A percentile compares a stretch with the other conserved stretches of the same genome.
phyloP scores from a whole-genome alignment of 495 filamentous ascomycete species.

The Penicillium steckii region DNA sequence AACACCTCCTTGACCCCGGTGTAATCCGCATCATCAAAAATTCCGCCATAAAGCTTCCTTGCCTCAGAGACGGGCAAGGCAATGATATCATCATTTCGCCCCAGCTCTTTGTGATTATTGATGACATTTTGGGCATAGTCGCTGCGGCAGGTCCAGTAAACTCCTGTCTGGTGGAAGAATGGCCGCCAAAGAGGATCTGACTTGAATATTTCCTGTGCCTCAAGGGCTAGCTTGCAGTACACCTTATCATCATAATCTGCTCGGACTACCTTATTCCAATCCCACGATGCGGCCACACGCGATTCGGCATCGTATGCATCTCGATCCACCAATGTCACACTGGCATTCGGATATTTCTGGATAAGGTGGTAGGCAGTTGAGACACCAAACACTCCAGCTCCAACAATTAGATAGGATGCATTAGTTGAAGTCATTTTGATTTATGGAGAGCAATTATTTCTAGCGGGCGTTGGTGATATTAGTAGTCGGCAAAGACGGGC shows the following conservation, averaged over 20 bases:
- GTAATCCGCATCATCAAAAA: constrained; percentile 56
- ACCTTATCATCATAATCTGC: constrained; percentile 60
- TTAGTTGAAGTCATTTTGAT: constrained; percentile 19
- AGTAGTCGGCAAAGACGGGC: background rate
- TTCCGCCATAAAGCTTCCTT: constrained; percentile 41
- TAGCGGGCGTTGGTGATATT: background rate
- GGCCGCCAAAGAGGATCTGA: constrained; percentile 50
- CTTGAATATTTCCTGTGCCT: constrained; percentile 55
- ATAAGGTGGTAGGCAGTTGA: constrained; percentile 63
- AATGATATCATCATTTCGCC: constrained; percentile 36
- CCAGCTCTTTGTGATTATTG: constrained; percentile 49
- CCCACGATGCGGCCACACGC: constrained; percentile 57
- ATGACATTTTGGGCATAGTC: constrained; percentile 46
- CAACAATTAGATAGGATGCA: constrained; percentile 57
- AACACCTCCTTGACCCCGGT: constrained; percentile 47
- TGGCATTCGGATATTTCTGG: constrained; percentile 45
- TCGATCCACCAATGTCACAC: constrained; percentile 59
- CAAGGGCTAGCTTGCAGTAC: constrained; percentile 57
- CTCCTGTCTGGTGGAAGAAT: constrained; percentile 58
- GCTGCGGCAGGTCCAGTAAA: constrained; percentile 45
- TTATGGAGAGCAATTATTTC: background rate
- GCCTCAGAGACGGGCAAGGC: constrained; percentile 44
- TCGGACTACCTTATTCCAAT: constrained; percentile 68
- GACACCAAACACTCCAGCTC: constrained; percentile 65
- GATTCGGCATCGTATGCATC: constrained; percentile 41